Percentiles rank a stretch among this genome's conserved stretches.
These are phyloP conservation scores for Lipomyces oligophaga DNA, from an alignment of 805 yeast species.

Conservation along the genomic window DNA sequence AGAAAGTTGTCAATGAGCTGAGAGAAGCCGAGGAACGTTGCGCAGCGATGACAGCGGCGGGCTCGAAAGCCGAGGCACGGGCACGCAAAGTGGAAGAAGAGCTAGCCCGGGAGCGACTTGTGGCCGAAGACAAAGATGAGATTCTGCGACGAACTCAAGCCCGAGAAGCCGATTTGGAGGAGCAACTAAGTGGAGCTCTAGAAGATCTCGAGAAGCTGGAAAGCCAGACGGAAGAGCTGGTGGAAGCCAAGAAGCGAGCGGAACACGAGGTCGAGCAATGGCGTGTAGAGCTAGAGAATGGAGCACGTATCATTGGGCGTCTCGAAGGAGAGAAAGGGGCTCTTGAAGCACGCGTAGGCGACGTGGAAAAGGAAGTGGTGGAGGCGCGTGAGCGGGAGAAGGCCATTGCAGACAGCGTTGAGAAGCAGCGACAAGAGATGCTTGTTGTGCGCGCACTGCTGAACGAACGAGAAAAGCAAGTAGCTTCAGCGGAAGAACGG, in stretches of 20 bases:
- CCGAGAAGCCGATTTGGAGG: slow-evolving; percentile 40
- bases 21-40: slow-evolving; percentile 37
- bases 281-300: slow-evolving; percentile 38
- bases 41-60: slow-evolving; percentile 29
- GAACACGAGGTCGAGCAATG: slow-evolving; percentile 36
- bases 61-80: slow-evolving; percentile 32
- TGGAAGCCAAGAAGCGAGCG: slow-evolving; percentile 36
- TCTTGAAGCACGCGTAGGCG: slow-evolving; percentile 35
- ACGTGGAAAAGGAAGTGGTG: slow-evolving; percentile 35
- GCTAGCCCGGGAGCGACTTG: slow-evolving; percentile 42
- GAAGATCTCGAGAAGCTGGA: slow-evolving; percentile 38
- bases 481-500: slow-evolving; percentile 34
- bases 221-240: slow-evolving; percentile 35
- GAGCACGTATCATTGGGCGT: slow-evolving; percentile 37
- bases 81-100: slow-evolving; percentile 35
- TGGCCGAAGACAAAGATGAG: slow-evolving; percentile 47
- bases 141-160: slow-evolving; percentile 44
- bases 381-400: slow-evolving; percentile 32
- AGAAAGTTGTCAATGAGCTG: slow-evolving; percentile 33
- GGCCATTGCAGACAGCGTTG: slow-evolving; percentile 12
- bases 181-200: slow-evolving; percentile 33
- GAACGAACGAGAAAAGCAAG: slow-evolving; percentile 33
- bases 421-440: slow-evolving; percentile 25
- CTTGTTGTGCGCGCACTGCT: slow-evolving; percentile 30
- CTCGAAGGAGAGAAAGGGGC: slow-evolving; percentile 39